Base-by-base conservation (phyloP, 768 basidiomycete species). In the Strobilomyces confusus region DNA sequence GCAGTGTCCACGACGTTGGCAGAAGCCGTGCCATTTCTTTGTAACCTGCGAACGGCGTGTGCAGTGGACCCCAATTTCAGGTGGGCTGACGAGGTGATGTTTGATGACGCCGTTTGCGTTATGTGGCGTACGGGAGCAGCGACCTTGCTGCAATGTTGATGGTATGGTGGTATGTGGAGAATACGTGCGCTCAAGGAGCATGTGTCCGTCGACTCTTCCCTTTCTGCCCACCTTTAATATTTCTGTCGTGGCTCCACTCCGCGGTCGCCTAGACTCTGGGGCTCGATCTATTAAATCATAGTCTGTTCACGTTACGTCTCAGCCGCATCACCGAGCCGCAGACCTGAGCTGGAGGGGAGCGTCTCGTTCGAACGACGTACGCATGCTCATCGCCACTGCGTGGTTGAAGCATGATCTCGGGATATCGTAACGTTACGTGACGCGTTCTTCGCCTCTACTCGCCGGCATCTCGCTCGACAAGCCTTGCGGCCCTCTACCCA, bases 11-110 rank as follows among this genome's bases (percentile, higher is more conserved):
- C 68, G 81, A 80, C 54, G 70, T 79, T 69, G 83, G 85, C 63
- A 81, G 78, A 72, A 87, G 89, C 54, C 84, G 90, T 58, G 88
- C 91, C 54, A 89, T 92, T 64, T 92, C 90, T 58, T 80, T 91
- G 82, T 91, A 80, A 79, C 64, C 67, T 59, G 59, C 57, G 44
- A 50, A 55, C 54, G 57, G 65, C 69, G 54, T 69, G 69, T 67
- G 56, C 37, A 23, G 32, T 14, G 60, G 48, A 62, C 61, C 71
- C 68, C 57, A 58, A 55, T 44, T 60, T 44, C 40, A 49, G 49
- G 54, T 58, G 56, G 47, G 51, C 49, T 58, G 57, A 62, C 58
- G 63, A 56, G 49, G 45, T 46, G 55, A 38, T 20, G 44, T 55
- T 63, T 63, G 59, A 69, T 69, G 67, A 62, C 61, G 61, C 61